Percentiles rank a stretch among this genome's conserved stretches.
Evolutionary conservation across 768 basidiomycete species (phyloP).

Genomic region (Xerocomus potaroensis): DNA sequence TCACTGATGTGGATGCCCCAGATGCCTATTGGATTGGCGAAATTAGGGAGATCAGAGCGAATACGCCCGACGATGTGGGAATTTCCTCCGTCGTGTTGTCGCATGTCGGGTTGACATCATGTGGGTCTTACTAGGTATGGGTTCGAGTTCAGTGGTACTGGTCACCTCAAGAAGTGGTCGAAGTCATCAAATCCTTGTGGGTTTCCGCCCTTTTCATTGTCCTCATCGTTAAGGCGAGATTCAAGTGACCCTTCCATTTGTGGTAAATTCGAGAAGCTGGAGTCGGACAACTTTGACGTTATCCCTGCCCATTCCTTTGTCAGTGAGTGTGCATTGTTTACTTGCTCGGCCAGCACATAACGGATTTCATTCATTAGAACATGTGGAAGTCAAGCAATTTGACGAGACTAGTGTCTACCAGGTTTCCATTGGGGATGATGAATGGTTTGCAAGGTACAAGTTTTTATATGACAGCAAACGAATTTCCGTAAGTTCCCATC

Average conservation of each 20-base stretch:
- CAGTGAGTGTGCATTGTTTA: slow-evolving; percentile 29
- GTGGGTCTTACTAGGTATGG: slow-evolving; percentile 42
- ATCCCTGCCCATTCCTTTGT: slow-evolving; percentile 44
- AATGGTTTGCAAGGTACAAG: slow-evolving; percentile 48
- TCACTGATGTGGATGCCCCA: slow-evolving; percentile 15
- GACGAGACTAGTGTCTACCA: slow-evolving; percentile 39
- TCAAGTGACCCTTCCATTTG: slow-evolving; percentile 38
- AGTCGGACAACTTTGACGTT: slow-evolving; percentile 46
- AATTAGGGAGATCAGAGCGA: slow-evolving; percentile 42
- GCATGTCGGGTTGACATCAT: not conserved
- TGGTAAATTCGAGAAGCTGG: slow-evolving; percentile 46
- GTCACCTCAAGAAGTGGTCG: slow-evolving; percentile 42
- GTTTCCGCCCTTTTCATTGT: slow-evolving; percentile 10
- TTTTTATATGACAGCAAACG: slow-evolving; percentile 33
- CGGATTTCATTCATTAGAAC: slow-evolving; percentile 24
- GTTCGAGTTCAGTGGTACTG: slow-evolving; percentile 54
- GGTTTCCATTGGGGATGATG: slow-evolving; percentile 33
- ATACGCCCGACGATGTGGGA: slow-evolving; percentile 30
- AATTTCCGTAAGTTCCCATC: slow-evolving; percentile 33
- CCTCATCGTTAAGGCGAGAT: not conserved
- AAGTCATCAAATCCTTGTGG: slow-evolving; percentile 46
- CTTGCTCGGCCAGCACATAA: not conserved
- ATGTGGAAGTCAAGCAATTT: slow-evolving; percentile 32
- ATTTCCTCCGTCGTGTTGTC: not conserved
- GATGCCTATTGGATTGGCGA: slow-evolving; percentile 50